Percentiles rank a stretch among this genome's conserved stretches.
Conservation (phyloP, 768 basidiomycete genomes). For the Mycena albidolilacea region DNA sequence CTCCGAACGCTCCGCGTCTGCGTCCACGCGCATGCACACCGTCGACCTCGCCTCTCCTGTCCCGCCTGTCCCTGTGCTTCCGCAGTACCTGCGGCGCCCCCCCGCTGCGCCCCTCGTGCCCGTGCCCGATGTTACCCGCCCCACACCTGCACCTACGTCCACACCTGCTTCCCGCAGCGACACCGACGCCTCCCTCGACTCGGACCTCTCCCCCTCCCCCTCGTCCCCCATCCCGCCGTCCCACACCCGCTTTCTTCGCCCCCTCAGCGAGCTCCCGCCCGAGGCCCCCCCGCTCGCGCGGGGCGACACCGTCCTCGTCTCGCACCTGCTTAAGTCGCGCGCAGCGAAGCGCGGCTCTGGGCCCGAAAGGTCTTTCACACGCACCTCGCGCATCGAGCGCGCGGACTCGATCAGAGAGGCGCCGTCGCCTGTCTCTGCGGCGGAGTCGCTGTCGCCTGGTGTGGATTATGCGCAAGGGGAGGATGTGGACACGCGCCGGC, state of each 20-base stretch:
- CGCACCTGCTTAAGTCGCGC: constrained; percentile 11
- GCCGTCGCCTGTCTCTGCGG: too few species aligned
- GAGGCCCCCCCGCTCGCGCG: constrained; percentile 34
- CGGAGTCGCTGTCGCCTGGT: too few species aligned
- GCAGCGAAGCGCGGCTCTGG: too few species aligned
- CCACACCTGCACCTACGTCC: too few species aligned
- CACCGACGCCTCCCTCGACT: neutral
- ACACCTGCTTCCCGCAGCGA: neutral
- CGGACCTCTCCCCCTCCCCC: neutral
- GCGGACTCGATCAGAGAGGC: too few species aligned
- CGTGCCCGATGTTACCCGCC: neutral
- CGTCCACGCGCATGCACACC: constrained; percentile 26
- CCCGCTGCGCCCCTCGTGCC: constrained; percentile 12
- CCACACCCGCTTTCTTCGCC: constrained; percentile 10
- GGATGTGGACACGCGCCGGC: too few species aligned
- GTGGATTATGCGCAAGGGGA: too few species aligned
- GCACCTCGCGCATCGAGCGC: too few species aligned
- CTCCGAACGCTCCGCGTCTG: constrained; percentile 31
- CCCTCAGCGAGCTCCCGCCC: constrained; percentile 28
- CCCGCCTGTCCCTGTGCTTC: constrained; percentile 26
- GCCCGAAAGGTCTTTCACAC: too few species aligned
- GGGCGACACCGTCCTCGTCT: constrained; percentile 31
- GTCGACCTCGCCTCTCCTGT: constrained; percentile 17
- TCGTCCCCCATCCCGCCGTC: constrained; percentile 13
- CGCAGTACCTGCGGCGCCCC: constrained; percentile 6